These are phyloP conservation scores for Penicillium bovifimosum DNA, from an alignment of 495 filamentous ascomycete genomes.

Conservation along the genomic window DNA sequence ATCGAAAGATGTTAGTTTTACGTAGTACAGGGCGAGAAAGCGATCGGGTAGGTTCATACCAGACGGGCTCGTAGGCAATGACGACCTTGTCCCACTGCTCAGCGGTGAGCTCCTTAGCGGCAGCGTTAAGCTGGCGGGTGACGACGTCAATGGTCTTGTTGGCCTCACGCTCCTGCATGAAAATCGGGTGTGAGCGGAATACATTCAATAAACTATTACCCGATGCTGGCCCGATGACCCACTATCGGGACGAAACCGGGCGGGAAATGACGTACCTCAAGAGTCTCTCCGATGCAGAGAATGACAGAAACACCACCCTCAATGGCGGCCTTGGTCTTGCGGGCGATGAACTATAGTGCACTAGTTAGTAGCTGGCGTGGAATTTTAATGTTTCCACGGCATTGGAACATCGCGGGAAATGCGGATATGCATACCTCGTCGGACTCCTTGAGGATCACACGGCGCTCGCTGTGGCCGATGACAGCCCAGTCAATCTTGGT, in stretches of 20 bases:
- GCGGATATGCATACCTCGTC: slow-evolving; percentile 50
- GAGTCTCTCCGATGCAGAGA: slow-evolving; percentile 90
- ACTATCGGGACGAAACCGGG: slow-evolving; percentile 24
- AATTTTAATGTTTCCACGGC: neutral
- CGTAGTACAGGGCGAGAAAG: neutral
- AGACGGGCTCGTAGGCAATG: slow-evolving; percentile 98
- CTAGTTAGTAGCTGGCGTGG: neutral
- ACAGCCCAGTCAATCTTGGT: slow-evolving; percentile 81
- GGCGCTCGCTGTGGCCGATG: slow-evolving; percentile 88
- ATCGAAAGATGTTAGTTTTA: slow-evolving; percentile 6
- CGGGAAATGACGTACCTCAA: slow-evolving; percentile 53
- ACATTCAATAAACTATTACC: slow-evolving; percentile 9
- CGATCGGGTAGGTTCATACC: slow-evolving; percentile 42
- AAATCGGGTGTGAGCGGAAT: slow-evolving; percentile 27
- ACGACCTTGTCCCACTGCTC: slow-evolving; percentile 90
- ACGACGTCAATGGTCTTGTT: slow-evolving; percentile 88
- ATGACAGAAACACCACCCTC: slow-evolving; percentile 86
- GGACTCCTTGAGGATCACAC: slow-evolving; percentile 77
- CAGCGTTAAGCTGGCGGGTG: slow-evolving; percentile 67
- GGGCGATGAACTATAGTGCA: slow-evolving; percentile 61
- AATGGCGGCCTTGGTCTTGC: slow-evolving; percentile 86
- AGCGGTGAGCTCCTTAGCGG: slow-evolving; percentile 55
- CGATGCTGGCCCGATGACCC: slow-evolving; percentile 20
- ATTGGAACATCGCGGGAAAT: neutral
- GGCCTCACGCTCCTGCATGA: slow-evolving; percentile 69